phyloP scores from a whole-genome alignment of 176 grass and related monocot genomes.

The Tuctoria greenei region DNA sequence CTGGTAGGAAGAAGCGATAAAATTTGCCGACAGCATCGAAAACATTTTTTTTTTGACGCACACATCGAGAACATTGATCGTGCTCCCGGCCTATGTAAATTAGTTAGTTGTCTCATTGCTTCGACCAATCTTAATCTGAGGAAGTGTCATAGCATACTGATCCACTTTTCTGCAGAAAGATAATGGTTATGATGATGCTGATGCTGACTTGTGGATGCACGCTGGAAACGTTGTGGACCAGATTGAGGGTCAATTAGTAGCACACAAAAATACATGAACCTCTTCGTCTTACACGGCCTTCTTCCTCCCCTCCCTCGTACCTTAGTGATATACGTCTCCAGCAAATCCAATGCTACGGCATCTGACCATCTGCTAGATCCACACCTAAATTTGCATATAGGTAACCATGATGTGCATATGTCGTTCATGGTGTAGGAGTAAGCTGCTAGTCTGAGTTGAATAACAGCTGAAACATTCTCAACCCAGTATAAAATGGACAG shows the following conservation, averaged over 20 bases:
- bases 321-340: neutral
- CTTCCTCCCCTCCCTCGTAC: neutral
- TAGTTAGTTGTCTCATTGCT: constrained; percentile 46
- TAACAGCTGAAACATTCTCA: too few species aligned
- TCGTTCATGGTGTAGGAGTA: neutral
- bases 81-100: constrained; percentile 10
- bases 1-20: constrained; percentile 85
- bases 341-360: neutral
- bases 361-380: neutral
- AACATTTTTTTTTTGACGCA: too few species aligned
- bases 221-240: constrained; percentile 58
- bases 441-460: neutral
- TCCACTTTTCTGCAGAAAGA: constrained; percentile 46
- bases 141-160: neutral
- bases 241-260: constrained; percentile 47
- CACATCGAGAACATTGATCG: constrained; percentile 53
- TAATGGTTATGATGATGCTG: constrained; percentile 23
- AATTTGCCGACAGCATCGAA: constrained; percentile 69
- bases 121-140: neutral
- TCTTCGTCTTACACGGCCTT: neutral
- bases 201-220: constrained; percentile 66
- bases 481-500: neutral
- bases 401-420: neutral
- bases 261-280: constrained; percentile 16
- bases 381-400: neutral